These are phyloP conservation scores for Mycena haematopus DNA, from an alignment of 768 basidiomycete species.

Conservation along the genomic window DNA sequence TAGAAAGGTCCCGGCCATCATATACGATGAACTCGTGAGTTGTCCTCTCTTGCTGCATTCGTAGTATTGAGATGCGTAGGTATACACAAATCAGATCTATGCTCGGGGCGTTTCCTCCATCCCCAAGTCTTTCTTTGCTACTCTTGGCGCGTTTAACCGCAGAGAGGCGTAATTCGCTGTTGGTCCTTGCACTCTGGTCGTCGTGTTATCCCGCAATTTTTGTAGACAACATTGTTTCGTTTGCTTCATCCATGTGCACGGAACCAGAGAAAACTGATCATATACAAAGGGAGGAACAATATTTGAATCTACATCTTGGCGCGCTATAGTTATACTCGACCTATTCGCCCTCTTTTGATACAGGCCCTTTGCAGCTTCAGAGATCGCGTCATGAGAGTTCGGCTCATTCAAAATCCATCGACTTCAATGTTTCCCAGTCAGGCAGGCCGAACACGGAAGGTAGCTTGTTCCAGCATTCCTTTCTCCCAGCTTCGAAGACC, in stretches of 20 bases:
- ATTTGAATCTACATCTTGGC: no score
- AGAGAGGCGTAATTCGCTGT: constrained; percentile 35
- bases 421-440: constrained; percentile 12
- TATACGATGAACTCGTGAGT: constrained; percentile 93
- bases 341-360: no score
- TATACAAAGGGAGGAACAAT: no score
- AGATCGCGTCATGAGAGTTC: no score
- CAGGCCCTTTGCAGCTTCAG: no score
- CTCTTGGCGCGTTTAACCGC: constrained; percentile 41
- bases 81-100: constrained; percentile 85
- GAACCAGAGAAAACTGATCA: background rate
- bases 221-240: background rate
- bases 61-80: constrained; percentile 44
- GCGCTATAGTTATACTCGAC: constrained; percentile 9
- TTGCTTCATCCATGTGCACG: background rate
- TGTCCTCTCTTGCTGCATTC: background rate
- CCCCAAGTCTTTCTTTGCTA: constrained; percentile 59
- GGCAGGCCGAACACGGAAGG: constrained; percentile 1
- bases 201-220: background rate
- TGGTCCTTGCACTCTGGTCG: constrained; percentile 3
- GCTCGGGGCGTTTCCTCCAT: constrained; percentile 91
- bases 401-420: background rate
- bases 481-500: background rate
- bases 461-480: constrained; percentile 15
- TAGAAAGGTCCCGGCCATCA: constrained; percentile 84